Base-by-base conservation (phyloP, 2,329 filamentous ascomycete genomes). In the Claviceps maximensis region DNA sequence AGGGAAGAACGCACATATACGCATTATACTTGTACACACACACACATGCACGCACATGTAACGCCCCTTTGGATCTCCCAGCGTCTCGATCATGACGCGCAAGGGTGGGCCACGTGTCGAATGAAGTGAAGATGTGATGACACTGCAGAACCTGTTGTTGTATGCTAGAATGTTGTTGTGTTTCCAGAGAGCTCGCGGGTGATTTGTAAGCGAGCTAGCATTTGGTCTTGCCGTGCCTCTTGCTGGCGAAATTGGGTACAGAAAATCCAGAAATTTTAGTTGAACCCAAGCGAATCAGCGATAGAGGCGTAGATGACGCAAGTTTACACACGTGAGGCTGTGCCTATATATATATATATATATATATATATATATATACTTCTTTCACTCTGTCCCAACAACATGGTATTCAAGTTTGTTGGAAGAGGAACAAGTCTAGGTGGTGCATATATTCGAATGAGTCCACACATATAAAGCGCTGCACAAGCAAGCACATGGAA, bases 231-330 rank as follows among this genome's bases (percentile, higher is more conserved):
- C 10, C 31, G 44, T 31, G 41, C 31, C 33, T 15, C 23, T 50
- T 23, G 25, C 25, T 40, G 46, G 46, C 15, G 2, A 45, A 40
- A 25, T 53, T 53, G 48, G 52, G 25, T 53, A 53, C 33, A 40
- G 42, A 46, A 53, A 50, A 44, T 13, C 9, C 25, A 50, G 36
- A 50, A 33, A 10, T 47, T 13, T 33, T 47, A 23, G 48, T 27
- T 29, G 38, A 53, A 50, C 33, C 23, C 33, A 47, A 50, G 48
- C 44, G 36, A 40, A 51, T 47, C 27, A 17, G 41, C 8, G 48
- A 42, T 33, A 17, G 25, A 33, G 4, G 38, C n/a, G 17, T 21
- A 36, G 27, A 47, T 9, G 29, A 8, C 10, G 19, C 46, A 17
- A n/a, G n/a, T n/a, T n/a, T 38, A 36, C 12, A 21, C 10, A 21